Evolutionary conservation across 2,329 filamentous ascomycete species (phyloP), one percentile per base, ranked within the genome.

Genomic region (Paecilomyces niveus): DNA sequence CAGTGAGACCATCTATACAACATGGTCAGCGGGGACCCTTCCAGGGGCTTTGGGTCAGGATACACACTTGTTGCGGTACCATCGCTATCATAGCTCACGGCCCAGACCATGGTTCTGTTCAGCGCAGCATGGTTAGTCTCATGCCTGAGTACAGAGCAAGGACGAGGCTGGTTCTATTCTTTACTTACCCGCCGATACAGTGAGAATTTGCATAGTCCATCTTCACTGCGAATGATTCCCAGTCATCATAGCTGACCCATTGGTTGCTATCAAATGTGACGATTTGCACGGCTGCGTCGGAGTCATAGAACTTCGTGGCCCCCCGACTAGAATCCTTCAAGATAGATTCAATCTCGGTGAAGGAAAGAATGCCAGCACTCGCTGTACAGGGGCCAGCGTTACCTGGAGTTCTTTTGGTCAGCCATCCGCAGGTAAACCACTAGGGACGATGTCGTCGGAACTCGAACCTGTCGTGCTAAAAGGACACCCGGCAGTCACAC

Each of bases 391-490:
- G 3, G 2, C 50, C 50, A 26, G 50, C 9, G 10, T 52, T 52
- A 1, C 50, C 22, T 45, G 13, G 18, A 45, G 26, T 29, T 29
- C 26, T 29, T 29, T 29, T 29, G 26, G 26, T 29, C 26, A 29
- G 4, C 26, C 26, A 29, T 29, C 26, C 26, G 9, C 35, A 45
- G 35, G 3, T 18, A 45, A 45, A 45, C 10, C 13, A 18, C 6
- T 45, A 45, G 35, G 35, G 3, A 15, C 10, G 18, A 45, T 59
- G 56, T 67, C 68, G 15, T 29, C 26, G 26, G 26, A 29, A 29
- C 33, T 24, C 4, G 65, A 33, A 57, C 69, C 59, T 1, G 54
- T 50, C 4, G 73, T 45, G 0, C 65, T 70, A 57, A 73, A 76
- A 1, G 64, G 4, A 7, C 26, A 29, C 4, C 7, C 26, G 26